Evolutionary conservation across 139 green algal species (phyloP), one percentile per base, ranked within the genome.

Genomic region (Chlorella sp.): DNA sequence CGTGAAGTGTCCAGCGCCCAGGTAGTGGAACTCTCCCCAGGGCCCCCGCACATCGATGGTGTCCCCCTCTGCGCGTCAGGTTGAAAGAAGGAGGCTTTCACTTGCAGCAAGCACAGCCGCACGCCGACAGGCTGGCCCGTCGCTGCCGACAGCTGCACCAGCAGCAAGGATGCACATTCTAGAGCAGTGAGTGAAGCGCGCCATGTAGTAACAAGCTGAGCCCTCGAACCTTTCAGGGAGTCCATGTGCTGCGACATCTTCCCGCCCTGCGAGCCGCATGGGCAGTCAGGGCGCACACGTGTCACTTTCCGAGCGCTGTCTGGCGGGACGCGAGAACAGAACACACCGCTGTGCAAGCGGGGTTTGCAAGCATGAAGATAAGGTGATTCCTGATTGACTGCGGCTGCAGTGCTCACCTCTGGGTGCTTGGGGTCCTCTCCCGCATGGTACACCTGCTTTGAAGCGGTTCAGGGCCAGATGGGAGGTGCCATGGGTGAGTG

Each of bases 191-290:
- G n/a, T n/a, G n/a, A 26, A 34, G 64, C 13, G 64, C 4, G 20
- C 64, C 13, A 36, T 38, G 64, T 26, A 70, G 64, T 12, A n/a
- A 3, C 3, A 36, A n/a, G 64, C 28, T 4, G 5, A 5, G 12
- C n/a, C 32, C 34, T 41, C 67, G 11, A 16, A 74, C 67, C 18
- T 20, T 41, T 21, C 34, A 74, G 67, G 1, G n/a, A 32, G 34
- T 74, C 67, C 67, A 74, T 74, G 67, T 74, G 67, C 67, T 74
- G 67, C 18, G n/a, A 44, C 67, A 74, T 74, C 67, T 74, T 74
- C 32, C 67, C 67, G 32, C 67, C 67, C 67, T 74, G 67, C 67
- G 34, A n/a, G n/a, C n/a, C n/a, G n/a, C n/a, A n/a, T n/a, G n/a
- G n/a, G n/a, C n/a, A n/a, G n/a, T n/a, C n/a, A n/a, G n/a, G n/a